phyloP scores from a whole-genome alignment of 306 rosid genomes.

The Alnus glutinosa region DNA sequence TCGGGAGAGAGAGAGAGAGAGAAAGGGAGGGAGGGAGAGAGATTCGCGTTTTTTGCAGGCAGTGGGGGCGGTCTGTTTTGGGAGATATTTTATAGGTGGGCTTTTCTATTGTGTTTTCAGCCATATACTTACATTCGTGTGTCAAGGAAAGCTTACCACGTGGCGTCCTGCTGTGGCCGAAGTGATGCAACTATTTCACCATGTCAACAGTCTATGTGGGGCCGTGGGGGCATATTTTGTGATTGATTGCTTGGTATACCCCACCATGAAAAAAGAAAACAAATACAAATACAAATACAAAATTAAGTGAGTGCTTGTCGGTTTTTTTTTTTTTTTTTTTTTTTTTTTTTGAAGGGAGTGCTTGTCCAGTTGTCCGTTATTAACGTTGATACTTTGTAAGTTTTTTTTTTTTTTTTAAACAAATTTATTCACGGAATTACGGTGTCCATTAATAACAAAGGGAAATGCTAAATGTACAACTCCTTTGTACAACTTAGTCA shows the following conservation, averaged over 20 bases:
- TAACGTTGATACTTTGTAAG: too few species aligned
- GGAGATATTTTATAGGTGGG: conserved; percentile 50
- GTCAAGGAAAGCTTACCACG: conserved; percentile 13
- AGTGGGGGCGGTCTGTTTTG: conserved; percentile 33
- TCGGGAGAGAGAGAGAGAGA: conserved; percentile 25
- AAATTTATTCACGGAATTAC: too few species aligned
- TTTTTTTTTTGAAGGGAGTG: too few species aligned
- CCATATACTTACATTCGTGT: conserved; percentile 6
- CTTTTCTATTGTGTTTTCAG: conserved; percentile 24
- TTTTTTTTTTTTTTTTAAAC: too few species aligned
- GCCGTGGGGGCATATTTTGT: background rate
- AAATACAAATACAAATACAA: too few species aligned
- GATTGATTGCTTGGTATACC: background rate
- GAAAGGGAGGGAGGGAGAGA: conserved; percentile 31
- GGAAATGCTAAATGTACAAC: too few species aligned
- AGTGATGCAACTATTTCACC: background rate
- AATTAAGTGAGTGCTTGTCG: too few species aligned
- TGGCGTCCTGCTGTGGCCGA: background rate
- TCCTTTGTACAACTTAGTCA: too few species aligned
- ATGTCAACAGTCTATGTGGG: background rate
- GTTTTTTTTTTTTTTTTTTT: too few species aligned
- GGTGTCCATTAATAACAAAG: too few species aligned
- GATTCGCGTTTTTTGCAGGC: conserved; percentile 61
- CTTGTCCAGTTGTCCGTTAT: too few species aligned
- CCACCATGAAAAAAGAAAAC: background rate